These are phyloP conservation scores for Lecanicillium sp. DNA, from an alignment of 2,329 filamentous ascomycete genomes.

Conservation along the genomic window DNA sequence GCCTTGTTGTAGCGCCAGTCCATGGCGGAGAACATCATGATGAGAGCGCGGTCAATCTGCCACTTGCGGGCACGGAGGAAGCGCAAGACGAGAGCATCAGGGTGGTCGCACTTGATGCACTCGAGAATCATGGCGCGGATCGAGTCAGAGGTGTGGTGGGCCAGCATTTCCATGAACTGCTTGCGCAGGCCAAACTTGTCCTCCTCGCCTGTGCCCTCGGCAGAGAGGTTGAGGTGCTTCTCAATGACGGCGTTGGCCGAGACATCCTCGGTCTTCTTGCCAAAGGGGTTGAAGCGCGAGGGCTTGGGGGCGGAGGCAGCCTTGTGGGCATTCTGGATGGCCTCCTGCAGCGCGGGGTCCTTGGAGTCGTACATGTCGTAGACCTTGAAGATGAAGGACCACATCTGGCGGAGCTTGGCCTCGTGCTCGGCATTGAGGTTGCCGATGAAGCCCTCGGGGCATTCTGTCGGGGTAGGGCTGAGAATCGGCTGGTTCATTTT, in stretches of 20 bases:
- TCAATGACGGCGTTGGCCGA: conserved; percentile 6
- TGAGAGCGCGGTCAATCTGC: conserved; percentile 28
- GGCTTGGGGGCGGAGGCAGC: conserved; percentile 51
- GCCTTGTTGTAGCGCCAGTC: conserved; percentile 27
- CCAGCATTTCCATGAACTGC: conserved; percentile 23
- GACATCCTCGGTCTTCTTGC: conserved; percentile 29
- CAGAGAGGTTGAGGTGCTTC: conserved; percentile 12
- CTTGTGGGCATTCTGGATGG: conserved; percentile 18
- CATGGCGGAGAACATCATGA: conserved; percentile 29
- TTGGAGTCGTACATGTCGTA: conserved; percentile 13
- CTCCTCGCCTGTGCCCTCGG: conserved; percentile 29
- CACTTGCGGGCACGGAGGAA: conserved; percentile 33
- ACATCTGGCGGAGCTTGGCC: conserved; percentile 16
- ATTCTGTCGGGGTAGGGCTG: neutral
- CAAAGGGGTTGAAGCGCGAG: conserved; percentile 59
- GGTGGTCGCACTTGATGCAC: conserved; percentile 21
- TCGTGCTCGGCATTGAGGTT: conserved; percentile 17
- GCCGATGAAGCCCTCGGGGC: conserved; percentile 12
- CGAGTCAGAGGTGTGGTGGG: conserved; percentile 16
- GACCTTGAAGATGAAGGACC: conserved; percentile 15
- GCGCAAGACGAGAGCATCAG: conserved; percentile 29
- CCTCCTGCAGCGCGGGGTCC: conserved; percentile 15
- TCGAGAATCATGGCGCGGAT: conserved; percentile 13
- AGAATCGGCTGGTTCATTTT: too few relatives aligned
- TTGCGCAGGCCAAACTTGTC: conserved; percentile 53